phyloP scores from a whole-genome alignment of 805 yeast species.

The Millerago galiae region DNA sequence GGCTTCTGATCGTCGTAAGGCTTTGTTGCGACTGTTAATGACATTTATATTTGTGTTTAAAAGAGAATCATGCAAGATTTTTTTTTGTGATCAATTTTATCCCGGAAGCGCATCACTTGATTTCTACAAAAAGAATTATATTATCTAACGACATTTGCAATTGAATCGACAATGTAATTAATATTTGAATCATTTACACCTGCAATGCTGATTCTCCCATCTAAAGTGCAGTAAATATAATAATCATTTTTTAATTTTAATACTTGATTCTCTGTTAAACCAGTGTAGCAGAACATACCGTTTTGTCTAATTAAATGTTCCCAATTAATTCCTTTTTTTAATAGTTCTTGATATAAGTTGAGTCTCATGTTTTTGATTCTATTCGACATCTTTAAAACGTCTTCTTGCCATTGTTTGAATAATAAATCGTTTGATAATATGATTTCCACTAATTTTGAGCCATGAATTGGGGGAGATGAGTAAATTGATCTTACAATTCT shows the following conservation, averaged over 20 bases:
- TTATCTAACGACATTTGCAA: conserved; percentile 29
- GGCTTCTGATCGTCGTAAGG: conserved; percentile 92
- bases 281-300: conserved; percentile 96
- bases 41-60: conserved; percentile 1
- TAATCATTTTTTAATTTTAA: conserved; percentile 59
- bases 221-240: conserved; percentile 79
- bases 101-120: neutral
- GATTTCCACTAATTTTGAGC: conserved; percentile 80
- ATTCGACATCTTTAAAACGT: conserved; percentile 71
- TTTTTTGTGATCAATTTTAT: neutral
- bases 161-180: conserved; percentile 60
- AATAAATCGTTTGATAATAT: conserved; percentile 58
- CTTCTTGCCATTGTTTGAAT: conserved; percentile 69
- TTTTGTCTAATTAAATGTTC: conserved; percentile 80
- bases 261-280: conserved; percentile 67
- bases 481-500: conserved; percentile 78
- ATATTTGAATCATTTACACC: conserved; percentile 82
- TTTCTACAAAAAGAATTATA: neutral
- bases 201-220: conserved; percentile 88
- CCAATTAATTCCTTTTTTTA: conserved; percentile 61
- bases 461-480: conserved; percentile 94
- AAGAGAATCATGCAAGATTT: neutral
- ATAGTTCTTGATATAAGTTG: conserved; percentile 55
- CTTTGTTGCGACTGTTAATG: conserved; percentile 46
- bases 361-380: conserved; percentile 71